phyloP scores from a whole-genome alignment of 2,329 filamentous ascomycete genomes.

The Trematosphaeria pertusa region DNA sequence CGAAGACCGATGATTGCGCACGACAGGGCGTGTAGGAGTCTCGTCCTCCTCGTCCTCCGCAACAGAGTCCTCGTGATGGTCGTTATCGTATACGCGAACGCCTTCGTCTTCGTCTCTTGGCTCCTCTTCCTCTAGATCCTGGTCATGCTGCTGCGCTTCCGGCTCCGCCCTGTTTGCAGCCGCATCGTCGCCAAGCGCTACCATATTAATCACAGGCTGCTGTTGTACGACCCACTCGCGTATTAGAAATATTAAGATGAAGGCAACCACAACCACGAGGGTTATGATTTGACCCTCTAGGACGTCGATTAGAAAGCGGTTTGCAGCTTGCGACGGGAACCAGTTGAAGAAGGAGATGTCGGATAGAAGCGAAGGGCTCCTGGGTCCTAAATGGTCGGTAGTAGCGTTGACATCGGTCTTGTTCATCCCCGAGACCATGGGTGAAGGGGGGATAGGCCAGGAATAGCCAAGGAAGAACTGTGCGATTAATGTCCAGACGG shows the following conservation, averaged over 20 bases:
- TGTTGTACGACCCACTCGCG: constrained; percentile 98
- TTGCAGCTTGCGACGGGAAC: constrained; percentile 68
- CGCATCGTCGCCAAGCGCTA: constrained; percentile 43
- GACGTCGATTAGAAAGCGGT: constrained; percentile 80
- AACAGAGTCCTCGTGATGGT: constrained; percentile 11
- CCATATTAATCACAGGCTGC: constrained; percentile 89
- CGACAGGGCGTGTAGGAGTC: constrained; percentile 3
- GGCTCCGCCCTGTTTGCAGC: constrained; percentile 26
- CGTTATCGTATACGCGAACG: constrained; percentile 17
- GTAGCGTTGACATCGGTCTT: constrained; percentile 37
- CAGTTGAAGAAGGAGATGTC: constrained; percentile 61
- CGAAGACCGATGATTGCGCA: constrained; percentile 21
- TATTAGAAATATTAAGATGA: constrained; percentile 96
- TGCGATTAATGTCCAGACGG: constrained; percentile 56
- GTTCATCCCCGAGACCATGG: constrained; percentile 30
- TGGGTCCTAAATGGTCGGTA: constrained; percentile 24
- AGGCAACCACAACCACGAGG: constrained; percentile 86
- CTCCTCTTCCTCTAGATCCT: constrained; percentile 22
- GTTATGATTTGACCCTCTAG: constrained; percentile 96
- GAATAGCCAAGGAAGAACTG: constrained; percentile 47
- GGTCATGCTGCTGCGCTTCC: no score
- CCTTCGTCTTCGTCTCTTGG: constrained; percentile 34
- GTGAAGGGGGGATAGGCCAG: constrained; percentile 34
- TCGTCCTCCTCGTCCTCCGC: constrained; percentile 15
- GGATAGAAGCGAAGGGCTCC: constrained; percentile 58